Percentiles rank a stretch among this genome's conserved stretches.
phyloP scores from a whole-genome alignment of 2,329 filamentous ascomycete species.

The Trichoderma sp. region DNA sequence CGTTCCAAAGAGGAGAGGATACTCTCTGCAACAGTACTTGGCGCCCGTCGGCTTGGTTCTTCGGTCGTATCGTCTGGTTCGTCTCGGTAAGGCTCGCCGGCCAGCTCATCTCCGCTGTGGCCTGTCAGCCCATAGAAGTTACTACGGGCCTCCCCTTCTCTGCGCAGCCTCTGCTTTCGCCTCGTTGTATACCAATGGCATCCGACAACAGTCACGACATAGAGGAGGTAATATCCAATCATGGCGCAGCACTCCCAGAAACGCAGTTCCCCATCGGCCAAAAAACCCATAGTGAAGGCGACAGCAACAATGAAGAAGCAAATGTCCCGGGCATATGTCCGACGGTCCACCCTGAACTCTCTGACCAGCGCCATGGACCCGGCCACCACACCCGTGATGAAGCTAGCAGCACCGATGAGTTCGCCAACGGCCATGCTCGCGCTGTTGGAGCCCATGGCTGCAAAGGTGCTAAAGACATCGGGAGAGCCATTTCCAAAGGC shows the following conservation, averaged over 20 bases:
- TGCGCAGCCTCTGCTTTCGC: conserved; percentile 56
- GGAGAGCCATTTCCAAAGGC: conserved; percentile 97
- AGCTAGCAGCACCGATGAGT: conserved; percentile 88
- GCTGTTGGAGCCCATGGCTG: conserved; percentile 94
- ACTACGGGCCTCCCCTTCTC: conserved; percentile 68
- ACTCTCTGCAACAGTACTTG: conserved; percentile 21
- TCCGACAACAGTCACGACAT: conserved; percentile 79
- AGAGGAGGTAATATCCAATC: conserved; percentile 88
- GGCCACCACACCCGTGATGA: conserved; percentile 94
- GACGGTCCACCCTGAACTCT: conserved; percentile 86
- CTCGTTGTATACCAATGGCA: conserved; percentile 86
- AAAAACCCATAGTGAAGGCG: conserved; percentile 79
- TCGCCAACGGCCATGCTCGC: conserved; percentile 96
- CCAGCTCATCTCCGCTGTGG: conserved; percentile 51
- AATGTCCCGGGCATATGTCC: conserved; percentile 88
- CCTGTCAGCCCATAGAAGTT: conserved; percentile 63
- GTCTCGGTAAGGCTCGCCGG: conserved; percentile 60
- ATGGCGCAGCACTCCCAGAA: conserved; percentile 88
- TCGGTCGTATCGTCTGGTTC: conserved; percentile 42
- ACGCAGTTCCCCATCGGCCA: conserved; percentile 78
- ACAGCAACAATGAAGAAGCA: conserved; percentile 88
- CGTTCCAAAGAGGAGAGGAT: conserved; percentile 46
- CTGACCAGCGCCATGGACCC: conserved; percentile 97
- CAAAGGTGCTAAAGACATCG: conserved; percentile 97
- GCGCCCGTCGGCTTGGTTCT: conserved; percentile 20